Base-by-base conservation (phyloP, 495 filamentous ascomycete genomes). In the Delitschia confertaspora region DNA sequence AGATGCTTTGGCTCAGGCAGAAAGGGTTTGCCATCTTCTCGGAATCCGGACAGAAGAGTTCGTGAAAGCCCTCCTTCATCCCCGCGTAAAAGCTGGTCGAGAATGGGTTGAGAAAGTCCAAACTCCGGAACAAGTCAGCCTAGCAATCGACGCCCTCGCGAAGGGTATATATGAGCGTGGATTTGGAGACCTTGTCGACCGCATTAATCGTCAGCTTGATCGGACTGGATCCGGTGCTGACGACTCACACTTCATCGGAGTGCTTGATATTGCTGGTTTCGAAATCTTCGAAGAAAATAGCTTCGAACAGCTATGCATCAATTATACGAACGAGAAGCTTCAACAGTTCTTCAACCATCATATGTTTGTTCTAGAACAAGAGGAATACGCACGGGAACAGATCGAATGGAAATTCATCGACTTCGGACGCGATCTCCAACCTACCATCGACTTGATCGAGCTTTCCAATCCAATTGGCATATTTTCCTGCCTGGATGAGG, bases 401-500 rank as follows among this genome's bases (percentile, higher is more conserved):
- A 99, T 99, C 54, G 89, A 99, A 65, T 99, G 93, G 93, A 86
- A 95, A 59, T 99, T 99, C 60, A 96, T 99, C 58, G 93, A 99
- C 59, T 99, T 99, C 59, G 93, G 93, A 26, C 86, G 84, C 47
- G 93, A 99, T 58, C 69, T 99, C 13, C 93, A 99, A 65, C 93
- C 93, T 2, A 99, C 93, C 3, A 99, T 99, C 54, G 89, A 99
- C 56, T 67, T 99, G 13, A 99, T 99, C 35, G 93, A 99, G 60
- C 61, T 95, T 22, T 75, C 88, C 4, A 99, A 96, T 49, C 93
- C 93, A 0, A 95, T 99, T 40, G 93, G 93, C 64, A 93, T 99
- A 35, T 99, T 99, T 59, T 96, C 91, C 0, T 99, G 93, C 60
- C 69, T 99, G 5, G 93, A 99, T 55, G 93, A 99, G 65, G 93